A percentile compares a stretch with the other conserved stretches of the same genome.
These are phyloP conservation scores for Populus hybrid DNA, from an alignment of 441 rosid species.

Conservation along the genomic window DNA sequence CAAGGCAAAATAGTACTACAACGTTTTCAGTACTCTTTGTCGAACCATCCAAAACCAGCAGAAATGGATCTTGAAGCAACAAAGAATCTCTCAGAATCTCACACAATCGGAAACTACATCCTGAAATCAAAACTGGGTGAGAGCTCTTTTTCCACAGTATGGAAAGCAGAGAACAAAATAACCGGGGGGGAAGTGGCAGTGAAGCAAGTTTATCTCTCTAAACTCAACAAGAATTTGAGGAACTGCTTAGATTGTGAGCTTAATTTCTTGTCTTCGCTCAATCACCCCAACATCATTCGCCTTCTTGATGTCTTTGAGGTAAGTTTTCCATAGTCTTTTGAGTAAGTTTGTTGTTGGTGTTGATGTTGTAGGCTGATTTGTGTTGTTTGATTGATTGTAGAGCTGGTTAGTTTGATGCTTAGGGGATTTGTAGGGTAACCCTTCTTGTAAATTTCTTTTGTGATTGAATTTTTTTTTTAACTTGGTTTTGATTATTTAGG, in stretches of 20 bases:
- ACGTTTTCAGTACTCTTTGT: not conserved
- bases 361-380: not conserved
- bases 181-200: slow-evolving; percentile 50
- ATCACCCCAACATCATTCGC: slow-evolving; percentile 59
- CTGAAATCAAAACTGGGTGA: slow-evolving; percentile 48
- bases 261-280: slow-evolving; percentile 48
- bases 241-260: slow-evolving; percentile 49
- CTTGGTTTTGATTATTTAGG: not conserved
- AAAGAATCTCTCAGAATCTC: slow-evolving; percentile 4
- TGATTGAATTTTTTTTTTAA: not conserved
- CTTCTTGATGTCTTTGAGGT: slow-evolving; percentile 44
- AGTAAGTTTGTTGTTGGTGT: not conserved
- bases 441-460: not conserved
- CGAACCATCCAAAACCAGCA: not conserved
- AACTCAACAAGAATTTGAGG: slow-evolving; percentile 43
- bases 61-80: slow-evolving; percentile 13
- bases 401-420: not conserved
- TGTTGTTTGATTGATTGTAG: not conserved
- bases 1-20: not conserved
- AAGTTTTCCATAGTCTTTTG: not conserved
- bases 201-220: slow-evolving; percentile 55
- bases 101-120: slow-evolving; percentile 27
- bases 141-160: slow-evolving; percentile 42
- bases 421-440: not conserved
- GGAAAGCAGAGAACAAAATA: slow-evolving; percentile 43